These are phyloP conservation scores for Apiotrichum porosum DNA, from an alignment of 1,284 basidiomycete genomes.

Conservation along the genomic window DNA sequence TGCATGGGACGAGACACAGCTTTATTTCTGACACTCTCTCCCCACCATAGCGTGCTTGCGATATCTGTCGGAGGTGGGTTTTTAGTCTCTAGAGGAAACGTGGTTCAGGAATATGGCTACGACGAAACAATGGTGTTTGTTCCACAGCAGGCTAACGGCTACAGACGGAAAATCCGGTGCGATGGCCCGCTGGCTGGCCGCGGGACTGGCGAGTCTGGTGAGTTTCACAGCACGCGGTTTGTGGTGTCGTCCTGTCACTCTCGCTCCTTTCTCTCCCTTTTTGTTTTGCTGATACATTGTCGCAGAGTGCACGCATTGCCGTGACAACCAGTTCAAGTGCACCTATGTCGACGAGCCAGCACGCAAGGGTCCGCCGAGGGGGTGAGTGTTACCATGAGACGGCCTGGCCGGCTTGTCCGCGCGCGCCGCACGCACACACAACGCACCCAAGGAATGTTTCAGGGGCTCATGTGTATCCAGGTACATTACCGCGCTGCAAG, in stretches of 20 bases:
- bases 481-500: constrained; percentile 65
- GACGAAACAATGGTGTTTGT: background rate
- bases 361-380: constrained; percentile 78
- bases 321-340: constrained; percentile 64
- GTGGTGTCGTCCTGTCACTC: no score
- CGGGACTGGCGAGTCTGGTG: constrained; percentile 25
- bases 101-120: background rate
- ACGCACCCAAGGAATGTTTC: no score
- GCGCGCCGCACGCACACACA: no score
- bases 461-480: no score
- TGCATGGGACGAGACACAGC: no score
- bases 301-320: constrained; percentile 65
- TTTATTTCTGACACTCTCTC: background rate
- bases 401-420: no score
- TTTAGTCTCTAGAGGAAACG: background rate
- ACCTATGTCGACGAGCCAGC: constrained; percentile 68
- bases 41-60: constrained; percentile 44
- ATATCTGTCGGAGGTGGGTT: constrained; percentile 35
- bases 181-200: constrained; percentile 38
- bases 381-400: no score
- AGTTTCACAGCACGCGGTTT: no score
- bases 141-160: background rate
- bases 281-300: background rate
- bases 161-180: constrained; percentile 40
- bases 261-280: background rate